phyloP scores from a whole-genome alignment of 108 stramenopile genomes.

The Stephanodiscus triporus region DNA sequence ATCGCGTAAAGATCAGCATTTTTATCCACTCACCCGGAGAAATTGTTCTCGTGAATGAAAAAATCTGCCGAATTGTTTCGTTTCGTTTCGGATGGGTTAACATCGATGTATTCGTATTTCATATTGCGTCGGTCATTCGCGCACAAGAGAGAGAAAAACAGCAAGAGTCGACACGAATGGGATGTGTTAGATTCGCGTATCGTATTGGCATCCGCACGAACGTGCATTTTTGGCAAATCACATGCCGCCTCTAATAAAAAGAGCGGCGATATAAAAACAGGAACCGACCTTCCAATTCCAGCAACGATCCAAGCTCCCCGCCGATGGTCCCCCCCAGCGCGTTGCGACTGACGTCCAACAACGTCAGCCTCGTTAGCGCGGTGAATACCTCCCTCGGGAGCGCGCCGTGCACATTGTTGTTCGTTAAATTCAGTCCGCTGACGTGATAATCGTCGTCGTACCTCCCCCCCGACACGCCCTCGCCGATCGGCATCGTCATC shows the following conservation, averaged over 20 bases:
- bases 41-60: constrained; percentile 4
- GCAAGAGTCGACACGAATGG: too few relatives aligned
- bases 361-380: constrained; percentile 36
- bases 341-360: constrained; percentile 55
- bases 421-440: constrained; percentile 53
- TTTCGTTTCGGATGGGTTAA: background rate
- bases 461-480: background rate
- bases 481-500: background rate
- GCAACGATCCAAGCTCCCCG: constrained; percentile 40
- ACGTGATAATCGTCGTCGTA: constrained; percentile 38
- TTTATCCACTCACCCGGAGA: constrained; percentile 3
- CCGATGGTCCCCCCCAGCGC: constrained; percentile 45
- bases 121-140: too few relatives aligned
- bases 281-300: constrained; percentile 37
- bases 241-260: background rate
- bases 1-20: too few relatives aligned
- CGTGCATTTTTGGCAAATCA: background rate
- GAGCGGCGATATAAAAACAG: background rate
- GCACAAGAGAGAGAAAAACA: too few relatives aligned
- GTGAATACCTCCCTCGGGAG: constrained; percentile 55
- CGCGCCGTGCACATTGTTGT: constrained; percentile 60
- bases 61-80: constrained; percentile 10
- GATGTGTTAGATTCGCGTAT: too few relatives aligned
- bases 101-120: background rate
- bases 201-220: background rate